Base-by-base conservation (phyloP, 495 filamentous ascomycete genomes). In the Ramalina peruviana region DNA sequence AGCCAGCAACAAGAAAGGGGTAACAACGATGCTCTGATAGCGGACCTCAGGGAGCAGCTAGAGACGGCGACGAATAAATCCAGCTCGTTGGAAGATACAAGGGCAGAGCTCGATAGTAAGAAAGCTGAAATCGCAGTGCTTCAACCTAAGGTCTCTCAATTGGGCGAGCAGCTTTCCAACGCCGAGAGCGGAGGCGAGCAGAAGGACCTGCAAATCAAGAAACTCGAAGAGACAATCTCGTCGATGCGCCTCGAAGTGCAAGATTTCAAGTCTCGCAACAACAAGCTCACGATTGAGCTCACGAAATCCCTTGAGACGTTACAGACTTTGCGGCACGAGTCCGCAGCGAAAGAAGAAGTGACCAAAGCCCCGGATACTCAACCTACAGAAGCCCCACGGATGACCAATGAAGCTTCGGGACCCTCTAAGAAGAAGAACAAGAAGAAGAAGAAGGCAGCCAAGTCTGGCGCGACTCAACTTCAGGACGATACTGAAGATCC, bases 401-500 rank as follows among this genome's bases (percentile, higher is more conserved):
- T 25, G 4, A 21, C 45, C 25, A 47, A 43, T 40, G 50, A 57
- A 27, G 30, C 40, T 25, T 48, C 55, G 19, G 50, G 58, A 6
- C 60, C 50, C 5, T 64, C 65, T 17, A 87, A 82, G 62, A 92
- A 88, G 70, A 94, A 86, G 60, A 92, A 85, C 43, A 85, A 81
- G 46, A 92, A 90, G 62, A 94, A 90, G 72, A 94, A 92, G 74
- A 94, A 87, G 72, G 80, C 78, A 37, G 77, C 72, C 15, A 80
- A 76, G 45, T 70, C 64, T 41, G 47, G 62, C 19, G 16, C 26
- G 1, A 47, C 48, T 15, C 52, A 54, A 19, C 30, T 33, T 30
- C 42, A 23, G 30, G 37, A 25, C 17, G 3, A 25, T 5, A 46
- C 30, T 5, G 59, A 68, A n/a, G 67, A 73, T 49, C 44, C 68